Evolutionary conservation across 225 moss, liverwort and hornwort genomes (phyloP), one percentile per base, ranked within the genome.

Genomic region (Neckera pumila): DNA sequence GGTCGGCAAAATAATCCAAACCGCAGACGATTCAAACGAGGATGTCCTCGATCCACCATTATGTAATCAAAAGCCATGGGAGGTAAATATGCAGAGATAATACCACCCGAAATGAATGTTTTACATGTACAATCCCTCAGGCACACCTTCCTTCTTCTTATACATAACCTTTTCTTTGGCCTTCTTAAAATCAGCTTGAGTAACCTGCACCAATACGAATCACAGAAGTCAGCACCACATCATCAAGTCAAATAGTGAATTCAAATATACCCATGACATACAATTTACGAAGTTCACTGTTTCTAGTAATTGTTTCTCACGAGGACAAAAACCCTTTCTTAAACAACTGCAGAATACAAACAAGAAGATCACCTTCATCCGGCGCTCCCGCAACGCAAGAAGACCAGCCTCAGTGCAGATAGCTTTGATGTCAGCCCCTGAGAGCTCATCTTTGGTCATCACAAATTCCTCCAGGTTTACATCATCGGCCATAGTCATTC

Each of bases 161-260:
- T 99, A 99, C 99, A 99, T 99, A 64, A 99, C 99, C 88, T 99
- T 99, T 88, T 99, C 99, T 92, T 99, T 99, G 23, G 97, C 99
- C 88, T 99, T 99, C 87, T 97, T 96, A 84, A 97, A 99, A 89
- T 99, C 99, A 83, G 61, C 84, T 92, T 99, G 97, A 25, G 99
- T 99, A 45, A 99, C 99, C 99, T 99, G 92, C 90, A 90, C 85
- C 25, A 90, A 78, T 61, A 77, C 81, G 79, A 81, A 70, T n/a
- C 88, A 86, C 31, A 83, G 30, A 80, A 22, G 72, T 58, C 87
- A 88, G 71, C 45, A 63, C 42, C 69, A 43, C 73, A 51, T n/a
- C 27, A 40, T 71, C 31, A 63, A n/a, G 43, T 71, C 58, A 43
- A 65, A 73, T 31, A n/a, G 25, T 74, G 19, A 23, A 72, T 36